Conservation (phyloP, 2,329 filamentous ascomycete genomes). For the Alternaria longipes region DNA sequence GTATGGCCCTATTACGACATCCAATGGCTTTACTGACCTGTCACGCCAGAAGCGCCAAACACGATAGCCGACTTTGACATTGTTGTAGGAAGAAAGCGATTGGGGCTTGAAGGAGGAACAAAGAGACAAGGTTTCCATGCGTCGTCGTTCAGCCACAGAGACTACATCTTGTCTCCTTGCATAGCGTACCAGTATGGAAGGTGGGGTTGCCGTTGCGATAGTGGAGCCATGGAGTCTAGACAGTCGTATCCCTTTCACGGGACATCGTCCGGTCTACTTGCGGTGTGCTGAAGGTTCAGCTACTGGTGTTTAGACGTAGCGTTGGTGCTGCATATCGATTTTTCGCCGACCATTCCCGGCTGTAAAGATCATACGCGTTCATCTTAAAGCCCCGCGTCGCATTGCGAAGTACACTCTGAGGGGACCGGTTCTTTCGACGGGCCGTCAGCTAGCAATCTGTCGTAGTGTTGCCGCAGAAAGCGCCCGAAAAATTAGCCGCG, state of each 20-base stretch:
- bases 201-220: not conserved
- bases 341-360: not conserved
- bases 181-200: not conserved
- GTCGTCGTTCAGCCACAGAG: not conserved
- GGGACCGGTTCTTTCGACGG: not conserved
- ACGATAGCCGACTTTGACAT: slow-evolving; percentile 53
- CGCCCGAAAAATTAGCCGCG: slow-evolving; percentile 2
- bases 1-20: not conserved
- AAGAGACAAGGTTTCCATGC: not conserved
- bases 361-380: not conserved
- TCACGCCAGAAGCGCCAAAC: slow-evolving; percentile 55
- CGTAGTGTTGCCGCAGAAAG: not conserved
- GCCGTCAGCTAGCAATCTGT: not conserved
- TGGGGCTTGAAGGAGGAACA: not conserved
- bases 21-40: slow-evolving; percentile 1
- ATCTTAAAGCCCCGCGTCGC: not conserved
- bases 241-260: not conserved
- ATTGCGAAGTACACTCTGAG: not conserved
- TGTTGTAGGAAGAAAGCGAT: not conserved
- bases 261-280: not conserved
- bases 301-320: not conserved
- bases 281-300: not conserved
- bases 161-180: not conserved
- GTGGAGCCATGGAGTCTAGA: not conserved
- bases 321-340: not conserved